A percentile compares a stretch with the other conserved stretches of the same genome.
These are phyloP conservation scores for Apiotrichum veenhuisii DNA, from an alignment of 1,284 basidiomycete genomes.

Conservation along the genomic window DNA sequence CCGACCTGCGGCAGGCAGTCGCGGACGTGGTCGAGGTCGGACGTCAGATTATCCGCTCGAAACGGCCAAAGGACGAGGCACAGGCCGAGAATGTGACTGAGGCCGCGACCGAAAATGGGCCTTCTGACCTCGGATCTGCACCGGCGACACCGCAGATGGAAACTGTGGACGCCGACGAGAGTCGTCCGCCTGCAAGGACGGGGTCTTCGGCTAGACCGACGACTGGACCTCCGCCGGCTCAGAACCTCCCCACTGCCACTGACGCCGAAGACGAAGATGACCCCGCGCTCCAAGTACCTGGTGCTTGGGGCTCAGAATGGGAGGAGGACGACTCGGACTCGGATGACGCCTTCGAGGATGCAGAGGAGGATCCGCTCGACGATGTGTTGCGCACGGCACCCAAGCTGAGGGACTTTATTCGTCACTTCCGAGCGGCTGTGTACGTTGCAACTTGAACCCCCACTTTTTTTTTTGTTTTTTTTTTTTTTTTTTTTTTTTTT, in stretches of 20 bases:
- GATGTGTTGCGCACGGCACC: not conserved
- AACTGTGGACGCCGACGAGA: not conserved
- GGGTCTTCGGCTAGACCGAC: not conserved
- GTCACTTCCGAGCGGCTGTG: constrained; percentile 6
- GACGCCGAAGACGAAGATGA: not conserved
- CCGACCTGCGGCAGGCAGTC: constrained; percentile 7
- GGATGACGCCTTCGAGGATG: not conserved
- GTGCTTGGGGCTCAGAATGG: not conserved
- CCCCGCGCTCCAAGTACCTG: not conserved
- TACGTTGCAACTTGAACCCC: no score
- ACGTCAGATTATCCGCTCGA: not conserved
- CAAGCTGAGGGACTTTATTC: not conserved
- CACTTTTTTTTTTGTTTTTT: no score
- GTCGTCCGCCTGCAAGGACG: not conserved
- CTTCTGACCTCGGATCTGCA: not conserved
- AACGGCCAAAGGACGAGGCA: not conserved
- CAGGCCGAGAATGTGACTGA: not conserved
- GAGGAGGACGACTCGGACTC: not conserved
- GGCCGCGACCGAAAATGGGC: not conserved
- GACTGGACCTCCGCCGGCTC: no score
- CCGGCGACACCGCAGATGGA: not conserved
- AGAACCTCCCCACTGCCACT: no score
- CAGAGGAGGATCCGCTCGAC: not conserved
- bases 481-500: no score
- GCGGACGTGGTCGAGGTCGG: not conserved